Evolutionary conservation across 441 rosid genomes (phyloP), one percentile per base, ranked within the genome.

Genomic region (Adansonia rubrostipa): DNA sequence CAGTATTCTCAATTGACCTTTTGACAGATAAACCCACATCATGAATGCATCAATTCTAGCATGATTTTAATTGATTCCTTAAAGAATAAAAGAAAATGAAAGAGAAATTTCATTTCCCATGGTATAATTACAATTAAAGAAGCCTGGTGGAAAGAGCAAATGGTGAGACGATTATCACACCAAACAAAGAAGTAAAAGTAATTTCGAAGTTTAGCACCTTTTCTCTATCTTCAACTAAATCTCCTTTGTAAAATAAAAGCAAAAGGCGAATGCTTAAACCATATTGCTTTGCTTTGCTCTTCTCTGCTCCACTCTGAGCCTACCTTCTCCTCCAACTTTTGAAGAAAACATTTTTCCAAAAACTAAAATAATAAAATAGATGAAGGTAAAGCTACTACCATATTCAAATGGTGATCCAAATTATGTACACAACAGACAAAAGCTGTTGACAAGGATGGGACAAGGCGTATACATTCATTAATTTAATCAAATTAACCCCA

Each of bases 291-390:
- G 28, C 28, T 24, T 24, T 24, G 28, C 28, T 24, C 6, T 48
- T 58, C 53, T 44, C 40, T 54, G 67, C 73, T 50, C 74, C 40
- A 20, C 42, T 13, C 74, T 62, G 3, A 6, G 67, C 67, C 44
- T 40, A 62, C 67, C 67, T 24, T 62, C 67, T 44, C 22, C 22
- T 61, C 6, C 5, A 36, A 17, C n/a, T 15, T 33, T 11, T 0
- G 15, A 28, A 28, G 3, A 10, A 51, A n/a, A 19, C 64, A 24
- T 24, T 20, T 60, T 19, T 60, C 0, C 1, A 6, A 60, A 58
- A 20, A 5, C 28, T 1, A 2, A 5, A 4, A 44, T 5, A 44
- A 5, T 2, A 44, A 44, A 4, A 3, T 5, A 44, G 7, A 6
- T 44, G 6, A 5, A 44, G 6, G 47, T 6, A 4, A 2, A 2